Conservation (phyloP, 2,329 filamentous ascomycete genomes). For the Pseudofabraea citricarpa region DNA sequence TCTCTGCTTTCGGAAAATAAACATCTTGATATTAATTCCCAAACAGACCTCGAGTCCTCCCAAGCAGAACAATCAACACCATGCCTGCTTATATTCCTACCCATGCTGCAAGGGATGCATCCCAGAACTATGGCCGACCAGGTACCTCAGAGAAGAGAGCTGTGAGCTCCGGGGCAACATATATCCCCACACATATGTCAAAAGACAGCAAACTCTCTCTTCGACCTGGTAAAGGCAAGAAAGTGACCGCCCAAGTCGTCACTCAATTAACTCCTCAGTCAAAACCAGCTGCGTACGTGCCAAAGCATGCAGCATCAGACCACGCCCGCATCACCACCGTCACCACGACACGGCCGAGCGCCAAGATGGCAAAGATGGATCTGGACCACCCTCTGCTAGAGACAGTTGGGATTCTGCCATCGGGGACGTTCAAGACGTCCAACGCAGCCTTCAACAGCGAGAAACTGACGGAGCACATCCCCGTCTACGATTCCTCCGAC, state of each 20-base stretch:
- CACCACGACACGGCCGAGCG: background rate
- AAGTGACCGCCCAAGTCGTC: no score
- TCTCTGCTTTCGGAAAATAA: no score
- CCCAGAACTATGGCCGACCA: background rate
- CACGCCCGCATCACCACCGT: conserved; percentile 3
- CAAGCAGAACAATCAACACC: background rate
- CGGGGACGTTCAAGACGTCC: no score
- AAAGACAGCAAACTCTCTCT: background rate
- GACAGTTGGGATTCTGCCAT: background rate
- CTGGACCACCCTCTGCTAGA: background rate
- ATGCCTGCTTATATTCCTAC: conserved; percentile 1
- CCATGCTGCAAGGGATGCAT: background rate
- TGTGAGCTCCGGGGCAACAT: background rate
- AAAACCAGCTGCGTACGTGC: conserved; percentile 6
- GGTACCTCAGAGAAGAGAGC: background rate
- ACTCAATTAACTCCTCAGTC: background rate
- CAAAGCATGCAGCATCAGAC: conserved; percentile 12
- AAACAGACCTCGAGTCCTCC: no score
- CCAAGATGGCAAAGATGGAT: background rate
- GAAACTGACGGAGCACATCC: background rate
- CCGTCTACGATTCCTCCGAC: conserved; percentile 1
- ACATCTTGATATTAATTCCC: no score
- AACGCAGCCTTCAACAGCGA: background rate
- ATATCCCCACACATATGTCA: background rate
- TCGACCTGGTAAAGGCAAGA: background rate